These are phyloP conservation scores for Yamadazyma takamatsuzukensis DNA, from an alignment of 805 yeast species.

Conservation along the genomic window DNA sequence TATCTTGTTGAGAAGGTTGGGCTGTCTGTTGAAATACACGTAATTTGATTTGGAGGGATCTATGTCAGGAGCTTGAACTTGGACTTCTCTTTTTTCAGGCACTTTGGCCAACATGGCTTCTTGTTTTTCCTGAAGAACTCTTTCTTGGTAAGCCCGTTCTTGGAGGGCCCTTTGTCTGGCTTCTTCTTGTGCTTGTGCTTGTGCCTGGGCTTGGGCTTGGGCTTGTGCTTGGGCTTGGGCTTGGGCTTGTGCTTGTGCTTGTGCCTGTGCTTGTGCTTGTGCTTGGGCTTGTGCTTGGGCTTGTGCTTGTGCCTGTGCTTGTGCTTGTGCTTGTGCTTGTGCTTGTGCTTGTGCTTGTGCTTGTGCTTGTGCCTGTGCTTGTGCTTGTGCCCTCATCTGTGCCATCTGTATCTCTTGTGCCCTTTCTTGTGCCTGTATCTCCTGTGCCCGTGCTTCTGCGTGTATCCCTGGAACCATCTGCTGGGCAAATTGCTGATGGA, in stretches of 20 bases:
- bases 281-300: slow-evolving; percentile 1
- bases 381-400: slow-evolving; percentile 2
- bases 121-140: neutral
- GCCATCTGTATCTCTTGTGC: slow-evolving; percentile 4
- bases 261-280: slow-evolving; percentile 8
- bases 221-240: slow-evolving; percentile 6
- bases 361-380: slow-evolving; percentile 5
- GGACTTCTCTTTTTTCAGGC: slow-evolving; percentile 5
- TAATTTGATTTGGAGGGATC: slow-evolving; percentile 34
- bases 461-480: slow-evolving; percentile 6
- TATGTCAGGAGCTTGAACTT: slow-evolving; percentile 1
- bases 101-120: slow-evolving; percentile 1
- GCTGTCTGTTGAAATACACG: slow-evolving; percentile 77
- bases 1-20: slow-evolving; percentile 66
- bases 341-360: slow-evolving; percentile 3
- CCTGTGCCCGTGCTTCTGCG: neutral
- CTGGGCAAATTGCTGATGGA: slow-evolving; percentile 14
- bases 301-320: slow-evolving; percentile 4
- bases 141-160: neutral
- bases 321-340: no score
- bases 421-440: slow-evolving; percentile 3
- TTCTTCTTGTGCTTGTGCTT: neutral
- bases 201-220: slow-evolving; percentile 2
- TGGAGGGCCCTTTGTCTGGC: neutral
- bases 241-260: slow-evolving; percentile 7